Evolutionary conservation across 1,139 yeast species (phyloP), one percentile per base, ranked within the genome.

Genomic region (Kodamaea sp.): DNA sequence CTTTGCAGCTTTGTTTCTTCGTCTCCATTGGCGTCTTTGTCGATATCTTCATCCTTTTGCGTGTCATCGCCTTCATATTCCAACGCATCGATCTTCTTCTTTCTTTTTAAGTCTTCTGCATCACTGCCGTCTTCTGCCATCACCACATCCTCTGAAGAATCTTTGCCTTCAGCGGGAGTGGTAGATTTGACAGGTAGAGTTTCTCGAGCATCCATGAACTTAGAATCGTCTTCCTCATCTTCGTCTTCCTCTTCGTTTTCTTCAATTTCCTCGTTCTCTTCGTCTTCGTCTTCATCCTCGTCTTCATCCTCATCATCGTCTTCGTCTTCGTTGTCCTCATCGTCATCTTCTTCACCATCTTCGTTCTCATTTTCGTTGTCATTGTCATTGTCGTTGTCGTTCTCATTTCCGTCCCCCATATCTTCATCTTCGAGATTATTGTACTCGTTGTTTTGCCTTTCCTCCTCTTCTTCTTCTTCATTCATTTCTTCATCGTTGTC

Each of bases 341-440:
- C 50, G 3, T 42, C 48, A 6, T 39, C 48, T 7, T 31, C 36
- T 2, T 33, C 43, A 2, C 34, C 48, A n/a, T 43, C 50, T 5
- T 45, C 50, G 4, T 41, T 47, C 7, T 41, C 49, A 11, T 35
- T 47, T 1, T 45, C 50, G 10, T 37, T 44, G 8, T 41, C 56
- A 7, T 46, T 52, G 14, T 38, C 44, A 11, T 43, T 46, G 15
- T 42, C 46, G n/a, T 39, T 50, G 12, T 46, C 51, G 24, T 52
- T 55, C 11, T 55, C 54, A 24, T 55, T 61, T 7, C 52, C 53
- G 13, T 56, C 57, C 9, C 36, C 47, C 15, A 42, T 37, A 4
- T 43, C 46, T 15, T 43, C 35, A 24, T 43, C 50, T 13, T 43
- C 40, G 18, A 37, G 41, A 5, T 38, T 37, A 15, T 43, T 39